These are phyloP conservation scores for Penicillium thymicola DNA, from an alignment of 2,329 filamentous ascomycete species.

Conservation along the genomic window DNA sequence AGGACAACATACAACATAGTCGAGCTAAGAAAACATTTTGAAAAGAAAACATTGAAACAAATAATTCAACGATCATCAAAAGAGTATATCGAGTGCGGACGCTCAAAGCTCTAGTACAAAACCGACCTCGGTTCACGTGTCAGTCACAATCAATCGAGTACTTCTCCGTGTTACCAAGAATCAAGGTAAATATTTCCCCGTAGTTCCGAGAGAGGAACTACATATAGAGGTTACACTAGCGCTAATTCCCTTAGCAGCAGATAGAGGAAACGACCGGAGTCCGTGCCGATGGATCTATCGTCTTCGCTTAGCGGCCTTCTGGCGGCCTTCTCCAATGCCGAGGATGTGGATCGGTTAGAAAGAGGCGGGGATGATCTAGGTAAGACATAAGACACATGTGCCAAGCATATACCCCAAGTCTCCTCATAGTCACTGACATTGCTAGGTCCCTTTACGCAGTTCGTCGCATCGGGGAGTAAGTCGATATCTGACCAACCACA, in stretches of 20 bases:
- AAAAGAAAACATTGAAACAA: not conserved
- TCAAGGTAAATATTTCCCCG: not conserved
- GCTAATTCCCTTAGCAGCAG: not conserved
- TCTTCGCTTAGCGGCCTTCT: not conserved
- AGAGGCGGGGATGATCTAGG: not conserved
- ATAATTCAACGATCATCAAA: not conserved
- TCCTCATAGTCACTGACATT: not conserved
- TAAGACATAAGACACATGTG: not conserved
- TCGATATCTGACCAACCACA: slow-evolving; percentile 1
- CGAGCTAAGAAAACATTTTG: not conserved
- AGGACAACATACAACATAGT: not conserved
- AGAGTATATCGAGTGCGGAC: not conserved
- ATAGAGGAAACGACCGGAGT: not conserved
- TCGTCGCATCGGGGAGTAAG: not conserved
- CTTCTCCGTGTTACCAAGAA: not conserved
- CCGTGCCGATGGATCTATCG: slow-evolving; percentile 2
- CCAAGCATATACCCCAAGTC: not conserved
- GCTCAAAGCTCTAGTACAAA: not conserved
- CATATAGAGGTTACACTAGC: not conserved
- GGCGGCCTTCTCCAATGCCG: slow-evolving; percentile 8
- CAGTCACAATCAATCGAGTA: not conserved
- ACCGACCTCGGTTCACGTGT: not conserved
- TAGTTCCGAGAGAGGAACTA: not conserved
- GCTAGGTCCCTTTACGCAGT: not conserved
- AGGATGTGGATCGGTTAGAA: slow-evolving; percentile 8